Percentiles rank a stretch among this genome's conserved stretches.
phyloP scores from a whole-genome alignment of 164 flowering plant species.

The Stephania cephalantha region DNA sequence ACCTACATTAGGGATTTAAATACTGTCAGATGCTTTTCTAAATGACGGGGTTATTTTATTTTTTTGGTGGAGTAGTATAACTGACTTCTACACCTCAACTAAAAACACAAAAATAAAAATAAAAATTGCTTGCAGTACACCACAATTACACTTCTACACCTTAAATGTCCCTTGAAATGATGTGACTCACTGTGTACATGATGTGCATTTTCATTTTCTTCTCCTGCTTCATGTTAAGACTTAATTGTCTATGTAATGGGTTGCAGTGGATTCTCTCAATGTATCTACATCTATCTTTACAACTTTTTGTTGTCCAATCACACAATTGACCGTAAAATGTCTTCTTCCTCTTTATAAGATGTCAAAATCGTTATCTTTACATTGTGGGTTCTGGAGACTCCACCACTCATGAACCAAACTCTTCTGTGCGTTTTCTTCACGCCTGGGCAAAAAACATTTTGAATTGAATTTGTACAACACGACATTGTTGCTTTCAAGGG shows the following conservation, averaged over 20 bases:
- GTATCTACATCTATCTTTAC: not conserved
- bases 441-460: not conserved
- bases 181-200: not conserved
- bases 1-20: no score
- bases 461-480: not conserved
- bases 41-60: no score
- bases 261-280: not conserved
- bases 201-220: not conserved
- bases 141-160: not conserved
- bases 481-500: not conserved
- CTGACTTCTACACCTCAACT: no score
- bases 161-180: not conserved
- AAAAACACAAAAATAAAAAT: no score
- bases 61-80: no score
- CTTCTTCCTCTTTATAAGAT: not conserved
- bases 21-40: no score
- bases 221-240: not conserved
- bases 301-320: conserved; percentile 1
- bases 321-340: not conserved
- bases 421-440: not conserved
- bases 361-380: not conserved
- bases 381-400: not conserved
- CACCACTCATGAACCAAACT: not conserved
- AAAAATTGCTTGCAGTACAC: no score
- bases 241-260: not conserved